Percentiles rank a stretch among this genome's conserved stretches.
These are phyloP conservation scores for Thalassiosira exigua DNA, from an alignment of 352 stramenopile genomes.

Conservation along the genomic window DNA sequence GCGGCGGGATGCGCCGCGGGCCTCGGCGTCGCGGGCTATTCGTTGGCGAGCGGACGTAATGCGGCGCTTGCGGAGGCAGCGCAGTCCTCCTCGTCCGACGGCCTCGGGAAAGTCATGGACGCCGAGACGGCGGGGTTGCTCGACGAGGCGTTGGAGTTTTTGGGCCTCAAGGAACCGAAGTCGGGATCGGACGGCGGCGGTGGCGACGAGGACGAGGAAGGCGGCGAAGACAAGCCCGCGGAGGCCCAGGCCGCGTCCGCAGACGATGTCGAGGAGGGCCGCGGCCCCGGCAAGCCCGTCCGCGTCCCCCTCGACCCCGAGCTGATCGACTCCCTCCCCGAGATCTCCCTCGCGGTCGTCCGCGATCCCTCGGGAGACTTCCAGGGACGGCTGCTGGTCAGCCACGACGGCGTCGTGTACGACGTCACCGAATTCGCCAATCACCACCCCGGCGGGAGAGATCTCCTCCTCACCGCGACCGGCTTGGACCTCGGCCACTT, in stretches of 20 bases:
- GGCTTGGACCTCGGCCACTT: slow-evolving; percentile 61
- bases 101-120: slow-evolving; percentile 19
- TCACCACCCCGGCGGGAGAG: slow-evolving; percentile 54
- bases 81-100: not conserved
- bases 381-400: slow-evolving; percentile 31
- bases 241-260: not conserved
- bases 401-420: slow-evolving; percentile 61
- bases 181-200: not conserved
- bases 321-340: slow-evolving; percentile 40
- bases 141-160: slow-evolving; percentile 40
- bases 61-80: not conserved
- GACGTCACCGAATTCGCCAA: slow-evolving; percentile 59
- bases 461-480: slow-evolving; percentile 43
- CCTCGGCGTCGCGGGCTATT: too few species aligned
- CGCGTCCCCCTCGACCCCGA: slow-evolving; percentile 48
- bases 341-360: slow-evolving; percentile 46
- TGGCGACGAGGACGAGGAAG: not conserved
- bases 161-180: slow-evolving; percentile 18
- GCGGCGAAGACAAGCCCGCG: not conserved
- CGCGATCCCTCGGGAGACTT: slow-evolving; percentile 22
- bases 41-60: not conserved
- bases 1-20: too few species aligned
- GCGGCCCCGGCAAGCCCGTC: slow-evolving; percentile 30
- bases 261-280: not conserved
- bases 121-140: slow-evolving; percentile 26